Evolutionary conservation across 306 rosid species (phyloP).

Genomic region (Casuarina cunninghamiana): DNA sequence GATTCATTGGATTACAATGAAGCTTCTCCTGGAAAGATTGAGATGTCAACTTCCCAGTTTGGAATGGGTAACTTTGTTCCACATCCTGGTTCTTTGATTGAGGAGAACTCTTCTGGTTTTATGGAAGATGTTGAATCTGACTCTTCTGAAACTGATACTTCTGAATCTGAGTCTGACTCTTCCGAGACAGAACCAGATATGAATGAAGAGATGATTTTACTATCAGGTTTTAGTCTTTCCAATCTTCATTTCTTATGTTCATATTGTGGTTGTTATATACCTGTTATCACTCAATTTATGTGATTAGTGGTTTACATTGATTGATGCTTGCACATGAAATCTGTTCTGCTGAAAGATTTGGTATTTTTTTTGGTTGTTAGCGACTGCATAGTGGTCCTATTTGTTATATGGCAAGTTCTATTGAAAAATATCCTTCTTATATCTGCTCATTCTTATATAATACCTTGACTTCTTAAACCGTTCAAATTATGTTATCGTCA

Average conservation of each 20-base stretch:
- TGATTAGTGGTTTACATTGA: background rate
- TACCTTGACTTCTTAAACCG: slow-evolving; percentile 11
- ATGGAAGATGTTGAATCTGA: slow-evolving; percentile 57
- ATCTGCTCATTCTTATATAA: slow-evolving; percentile 14
- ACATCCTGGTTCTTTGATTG: slow-evolving; percentile 53
- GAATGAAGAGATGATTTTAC: slow-evolving; percentile 62
- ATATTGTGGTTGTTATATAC: background rate
- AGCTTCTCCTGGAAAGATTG: slow-evolving; percentile 46
- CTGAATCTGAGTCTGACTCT: slow-evolving; percentile 68
- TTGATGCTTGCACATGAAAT: background rate
- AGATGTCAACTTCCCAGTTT: slow-evolving; percentile 50
- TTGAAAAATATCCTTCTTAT: background rate
- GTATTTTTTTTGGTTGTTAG: background rate
- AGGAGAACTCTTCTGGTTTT: slow-evolving; percentile 71
- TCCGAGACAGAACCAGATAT: slow-evolving; percentile 73
- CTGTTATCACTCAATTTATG: background rate
- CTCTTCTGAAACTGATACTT: slow-evolving; percentile 68
- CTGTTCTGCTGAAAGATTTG: slow-evolving; percentile 9
- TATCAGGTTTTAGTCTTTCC: slow-evolving; percentile 62
- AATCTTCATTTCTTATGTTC: slow-evolving; percentile 2
- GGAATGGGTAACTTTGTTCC: slow-evolving; percentile 38
- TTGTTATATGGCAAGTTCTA: background rate
- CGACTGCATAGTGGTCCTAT: too few relatives aligned
- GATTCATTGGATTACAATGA: slow-evolving; percentile 75
- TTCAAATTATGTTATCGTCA: slow-evolving; percentile 1